A percentile compares a stretch with the other conserved stretches of the same genome.
These are phyloP conservation scores for Ustilago shanxiensis DNA, from an alignment of 1,284 basidiomycete species.

Conservation along the genomic window DNA sequence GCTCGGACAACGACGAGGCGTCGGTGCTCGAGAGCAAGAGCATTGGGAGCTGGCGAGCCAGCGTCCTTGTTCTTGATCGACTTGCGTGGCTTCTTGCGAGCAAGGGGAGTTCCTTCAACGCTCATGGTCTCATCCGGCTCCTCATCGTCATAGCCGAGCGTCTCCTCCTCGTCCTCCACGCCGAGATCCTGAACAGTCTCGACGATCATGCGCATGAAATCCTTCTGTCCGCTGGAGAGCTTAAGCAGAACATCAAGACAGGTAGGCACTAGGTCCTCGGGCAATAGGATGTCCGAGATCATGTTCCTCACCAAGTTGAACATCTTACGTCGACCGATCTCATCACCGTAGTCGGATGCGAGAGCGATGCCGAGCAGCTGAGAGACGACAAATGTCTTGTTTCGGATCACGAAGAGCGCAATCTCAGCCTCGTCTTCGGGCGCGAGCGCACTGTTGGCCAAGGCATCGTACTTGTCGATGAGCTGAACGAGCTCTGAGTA, in stretches of 20 bases:
- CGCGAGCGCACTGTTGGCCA: constrained; percentile 29
- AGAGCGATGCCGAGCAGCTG: constrained; percentile 86
- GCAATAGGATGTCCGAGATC: constrained; percentile 83
- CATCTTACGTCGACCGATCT: constrained; percentile 92
- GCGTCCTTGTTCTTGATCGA: constrained; percentile 39
- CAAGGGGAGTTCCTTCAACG: constrained; percentile 36
- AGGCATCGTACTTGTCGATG: constrained; percentile 49
- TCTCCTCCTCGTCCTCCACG: constrained; percentile 71
- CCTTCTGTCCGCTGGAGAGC: constrained; percentile 86
- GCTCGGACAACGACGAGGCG: constrained; percentile 80
- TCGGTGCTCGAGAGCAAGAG: constrained; percentile 58
- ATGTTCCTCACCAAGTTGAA: constrained; percentile 73
- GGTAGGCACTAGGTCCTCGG: constrained; percentile 81
- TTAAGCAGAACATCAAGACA: constrained; percentile 89
- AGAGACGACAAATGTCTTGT: constrained; percentile 80
- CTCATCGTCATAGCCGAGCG: constrained; percentile 54
- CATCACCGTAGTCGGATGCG: constrained; percentile 91
- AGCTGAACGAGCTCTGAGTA: constrained; percentile 53
- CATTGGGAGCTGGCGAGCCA: constrained; percentile 25
- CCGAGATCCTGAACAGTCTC: constrained; percentile 81
- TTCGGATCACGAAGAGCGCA: constrained; percentile 51
- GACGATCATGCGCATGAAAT: constrained; percentile 92
- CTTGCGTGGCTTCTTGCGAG: constrained; percentile 48
- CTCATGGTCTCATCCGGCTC: constrained; percentile 51
- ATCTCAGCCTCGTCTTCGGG: constrained; percentile 52